Base-by-base conservation (phyloP, 2,329 filamentous ascomycete genomes). In the Trichocomaceae sp. region DNA sequence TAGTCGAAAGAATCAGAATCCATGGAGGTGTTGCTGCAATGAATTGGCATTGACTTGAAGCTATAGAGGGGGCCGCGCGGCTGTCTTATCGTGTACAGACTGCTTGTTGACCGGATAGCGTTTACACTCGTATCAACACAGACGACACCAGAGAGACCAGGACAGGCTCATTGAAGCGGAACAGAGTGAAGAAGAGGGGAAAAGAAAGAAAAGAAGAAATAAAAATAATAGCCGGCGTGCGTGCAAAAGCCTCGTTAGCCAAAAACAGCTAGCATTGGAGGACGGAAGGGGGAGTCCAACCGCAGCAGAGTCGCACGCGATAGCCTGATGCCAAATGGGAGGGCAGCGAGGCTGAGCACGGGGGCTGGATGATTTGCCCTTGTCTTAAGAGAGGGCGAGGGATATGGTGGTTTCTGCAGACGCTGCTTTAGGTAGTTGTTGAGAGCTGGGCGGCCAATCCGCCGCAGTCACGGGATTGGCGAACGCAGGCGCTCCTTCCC, bases 291-390 rank as follows among this genome's bases (percentile, higher is more conserved):
- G 23, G 37, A 33, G 39, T 12, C 19, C 41, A 33, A 33, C 29
- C 13, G 39, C 49, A 52, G 39, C 49, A 52, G 23, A 26, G 23
- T 26, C 23, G 23, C 23, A 26, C 7, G 23, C 44, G 39, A 52
- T 29, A n/a, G n/a, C n/a, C n/a, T n/a, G 19, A 29, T 26, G n/a
- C n/a, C 10, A 26, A 33, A 19, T 23, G 23, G 41, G 29, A 44
- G n/a, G n/a, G n/a, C n/a, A n/a, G n/a, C n/a, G n/a, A n/a, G 39
- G 33, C 31, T 12, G 51, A 33, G 42, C 51, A 53, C 42, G 51
- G 50, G 51, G 51, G 51, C 33, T n/a, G 17, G 41, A 41, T 53
- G 51, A 53, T 53, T 53, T 53, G 50, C 50, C 35, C 41, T 39
- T 52, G 31, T 26, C 15, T 15, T 17, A 12, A 2, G 33, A 9